Conservation (phyloP, 2,329 filamentous ascomycete genomes). For the Massarina eburnea region DNA sequence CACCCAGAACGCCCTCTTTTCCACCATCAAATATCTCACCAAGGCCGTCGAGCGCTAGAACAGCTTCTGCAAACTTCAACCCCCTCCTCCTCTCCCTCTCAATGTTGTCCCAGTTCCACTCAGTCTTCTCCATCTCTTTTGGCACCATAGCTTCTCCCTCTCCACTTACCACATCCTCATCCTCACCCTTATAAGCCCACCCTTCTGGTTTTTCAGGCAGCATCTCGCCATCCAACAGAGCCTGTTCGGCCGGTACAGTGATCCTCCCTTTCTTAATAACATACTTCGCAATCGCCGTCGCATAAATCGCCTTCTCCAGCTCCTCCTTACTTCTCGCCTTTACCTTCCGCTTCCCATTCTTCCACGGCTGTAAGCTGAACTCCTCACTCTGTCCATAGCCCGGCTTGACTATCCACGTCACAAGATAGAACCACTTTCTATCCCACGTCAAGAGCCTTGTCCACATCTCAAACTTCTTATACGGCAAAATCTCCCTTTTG, state of each 20-base stretch:
- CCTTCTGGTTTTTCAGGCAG: constrained; percentile 73
- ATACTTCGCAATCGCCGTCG: constrained; percentile 53
- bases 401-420: constrained; percentile 51
- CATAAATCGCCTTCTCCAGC: constrained; percentile 49
- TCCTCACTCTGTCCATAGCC: constrained; percentile 45
- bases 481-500: constrained; percentile 50
- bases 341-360: constrained; percentile 23
- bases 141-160: constrained; percentile 23
- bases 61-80: constrained; percentile 57
- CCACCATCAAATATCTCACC: constrained; percentile 54
- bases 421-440: constrained; percentile 53
- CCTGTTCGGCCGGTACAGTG: constrained; percentile 79
- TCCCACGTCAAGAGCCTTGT: constrained; percentile 53
- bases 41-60: constrained; percentile 56
- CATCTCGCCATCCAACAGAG: constrained; percentile 71
- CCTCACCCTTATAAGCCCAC: constrained; percentile 27
- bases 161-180: constrained; percentile 4
- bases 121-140: constrained; percentile 32
- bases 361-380: constrained; percentile 52
- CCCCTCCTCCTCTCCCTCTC: constrained; percentile 60
- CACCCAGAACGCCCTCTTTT: constrained; percentile 46
- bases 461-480: constrained; percentile 51
- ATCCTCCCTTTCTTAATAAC: constrained; percentile 62
- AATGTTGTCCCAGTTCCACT: constrained; percentile 63
- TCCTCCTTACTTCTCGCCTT: constrained; percentile 32